Evolutionary conservation across 345 rosid species (phyloP), one percentile per base, ranked within the genome.

Genomic region (Sapria himalayana): DNA sequence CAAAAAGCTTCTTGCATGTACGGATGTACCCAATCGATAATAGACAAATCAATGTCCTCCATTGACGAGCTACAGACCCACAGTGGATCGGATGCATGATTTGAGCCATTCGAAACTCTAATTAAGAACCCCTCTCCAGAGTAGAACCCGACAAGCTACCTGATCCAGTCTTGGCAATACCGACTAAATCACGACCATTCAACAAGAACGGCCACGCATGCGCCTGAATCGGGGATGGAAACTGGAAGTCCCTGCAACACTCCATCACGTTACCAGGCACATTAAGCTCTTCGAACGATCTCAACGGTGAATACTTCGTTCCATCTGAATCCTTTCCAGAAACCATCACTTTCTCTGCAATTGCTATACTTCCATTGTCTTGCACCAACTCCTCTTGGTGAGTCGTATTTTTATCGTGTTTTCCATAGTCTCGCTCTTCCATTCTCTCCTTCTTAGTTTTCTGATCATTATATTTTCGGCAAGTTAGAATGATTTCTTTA

Each of bases 81-180:
- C n/a, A n/a, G n/a, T n/a, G n/a, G n/a, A n/a, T n/a, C n/a, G n/a
- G n/a, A n/a, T n/a, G n/a, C n/a, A n/a, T n/a, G n/a, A n/a, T n/a
- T n/a, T n/a, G n/a, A n/a, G n/a, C n/a, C n/a, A n/a, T n/a, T n/a
- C n/a, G n/a, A n/a, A n/a, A n/a, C n/a, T n/a, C n/a, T n/a, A n/a
- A n/a, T n/a, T n/a, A n/a, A n/a, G n/a, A n/a, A n/a, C n/a, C n/a
- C n/a, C n/a, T n/a, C n/a, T n/a, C n/a, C n/a, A n/a, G n/a, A n/a
- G n/a, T n/a, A n/a, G n/a, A n/a, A n/a, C n/a, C n/a, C n/a, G n/a
- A n/a, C n/a, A n/a, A n/a, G n/a, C 19, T 49, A 86, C 98, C 98
- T 57, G 95, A 89, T n/a, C 98, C 98, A 44, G 98, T 89, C 21
- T 74, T 78, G 0, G 98, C 95, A 50, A 82, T 82, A 16, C 98